Evolutionary conservation across 2,329 filamentous ascomycete genomes (phyloP).

Genomic region (Nemania sp.): DNA sequence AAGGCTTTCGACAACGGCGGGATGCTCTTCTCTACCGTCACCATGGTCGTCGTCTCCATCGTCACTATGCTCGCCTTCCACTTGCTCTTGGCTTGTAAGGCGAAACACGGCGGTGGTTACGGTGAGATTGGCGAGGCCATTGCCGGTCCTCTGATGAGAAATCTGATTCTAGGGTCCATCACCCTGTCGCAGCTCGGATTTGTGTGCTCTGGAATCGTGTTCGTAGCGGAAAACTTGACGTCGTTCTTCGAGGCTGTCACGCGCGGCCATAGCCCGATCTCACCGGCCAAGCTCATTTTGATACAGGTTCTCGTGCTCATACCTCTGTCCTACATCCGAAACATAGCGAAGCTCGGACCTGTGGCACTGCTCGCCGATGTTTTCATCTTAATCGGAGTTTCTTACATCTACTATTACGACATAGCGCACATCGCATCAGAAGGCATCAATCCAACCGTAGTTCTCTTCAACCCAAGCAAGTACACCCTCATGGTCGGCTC

Average conservation of each 20-base stretch:
- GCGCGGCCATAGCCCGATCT: constrained; percentile 61
- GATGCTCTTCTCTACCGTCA: constrained; percentile 78
- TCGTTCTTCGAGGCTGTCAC: constrained; percentile 75
- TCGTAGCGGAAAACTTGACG: constrained; percentile 78
- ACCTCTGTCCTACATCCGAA: constrained; percentile 76
- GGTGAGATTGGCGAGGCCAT: constrained; percentile 78
- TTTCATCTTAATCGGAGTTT: constrained; percentile 77
- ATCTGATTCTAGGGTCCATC: constrained; percentile 76
- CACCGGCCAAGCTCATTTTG: constrained; percentile 71
- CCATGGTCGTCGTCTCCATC: constrained; percentile 72
- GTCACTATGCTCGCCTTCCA: constrained; percentile 79
- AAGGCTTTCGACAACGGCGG: constrained; percentile 82
- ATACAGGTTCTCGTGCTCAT: constrained; percentile 74
- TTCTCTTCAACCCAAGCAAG: constrained; percentile 75
- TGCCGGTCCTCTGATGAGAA: constrained; percentile 71
- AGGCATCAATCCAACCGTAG: constrained; percentile 71
- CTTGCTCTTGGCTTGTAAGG: constrained; percentile 75
- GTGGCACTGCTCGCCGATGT: constrained; percentile 76
- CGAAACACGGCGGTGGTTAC: constrained; percentile 75
- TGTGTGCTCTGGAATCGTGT: constrained; percentile 81
- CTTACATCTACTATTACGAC: constrained; percentile 81
- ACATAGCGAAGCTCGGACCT: constrained; percentile 79
- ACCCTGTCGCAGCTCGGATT: constrained; percentile 82
- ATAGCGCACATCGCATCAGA: constrained; percentile 65
- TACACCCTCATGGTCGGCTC: constrained; percentile 79